Conservation (phyloP, 768 basidiomycete species). For the Pleurotus pulmonarius region DNA sequence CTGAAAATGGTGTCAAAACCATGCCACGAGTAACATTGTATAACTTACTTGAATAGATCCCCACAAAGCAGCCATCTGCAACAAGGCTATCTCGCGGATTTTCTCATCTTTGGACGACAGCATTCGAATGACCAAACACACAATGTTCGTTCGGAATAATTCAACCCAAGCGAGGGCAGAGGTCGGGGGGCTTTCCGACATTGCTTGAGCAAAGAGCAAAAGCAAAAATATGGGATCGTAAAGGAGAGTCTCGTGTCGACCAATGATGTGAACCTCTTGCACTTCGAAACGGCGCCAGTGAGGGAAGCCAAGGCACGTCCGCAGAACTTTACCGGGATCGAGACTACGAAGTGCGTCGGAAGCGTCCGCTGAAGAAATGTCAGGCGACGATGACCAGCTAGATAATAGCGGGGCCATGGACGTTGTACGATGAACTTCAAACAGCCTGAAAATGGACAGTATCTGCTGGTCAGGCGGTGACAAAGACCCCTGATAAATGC, state of each 20-base stretch:
- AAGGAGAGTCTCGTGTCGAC: constrained; percentile 29
- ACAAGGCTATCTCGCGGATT: constrained; percentile 58
- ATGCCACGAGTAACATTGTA: not conserved
- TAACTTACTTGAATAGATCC: constrained; percentile 57
- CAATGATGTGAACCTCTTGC: constrained; percentile 18
- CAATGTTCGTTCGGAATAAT: constrained; percentile 76
- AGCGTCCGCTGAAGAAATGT: constrained; percentile 37
- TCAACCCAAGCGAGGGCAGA: constrained; percentile 81
- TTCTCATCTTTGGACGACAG: constrained; percentile 63
- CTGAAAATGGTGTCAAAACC: constrained; percentile 22
- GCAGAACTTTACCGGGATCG: constrained; percentile 64
- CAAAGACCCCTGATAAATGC: constrained; percentile 74
- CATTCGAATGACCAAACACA: constrained; percentile 67
- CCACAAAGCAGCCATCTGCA: constrained; percentile 60
- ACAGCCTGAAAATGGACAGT: constrained; percentile 73
- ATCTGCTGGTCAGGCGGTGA: constrained; percentile 60
- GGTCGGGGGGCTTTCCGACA: constrained; percentile 54
- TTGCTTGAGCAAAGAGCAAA: constrained; percentile 59
- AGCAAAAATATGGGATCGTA: constrained; percentile 84
- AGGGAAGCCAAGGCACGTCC: constrained; percentile 72
- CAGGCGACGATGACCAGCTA: constrained; percentile 56
- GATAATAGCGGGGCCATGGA: constrained; percentile 63
- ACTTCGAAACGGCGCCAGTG: constrained; percentile 51
- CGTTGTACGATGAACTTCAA: constrained; percentile 65
- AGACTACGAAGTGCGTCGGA: constrained; percentile 69